Base-by-base conservation (phyloP, 2,329 filamentous ascomycete genomes). In the Colletotrichum chlorophyti region DNA sequence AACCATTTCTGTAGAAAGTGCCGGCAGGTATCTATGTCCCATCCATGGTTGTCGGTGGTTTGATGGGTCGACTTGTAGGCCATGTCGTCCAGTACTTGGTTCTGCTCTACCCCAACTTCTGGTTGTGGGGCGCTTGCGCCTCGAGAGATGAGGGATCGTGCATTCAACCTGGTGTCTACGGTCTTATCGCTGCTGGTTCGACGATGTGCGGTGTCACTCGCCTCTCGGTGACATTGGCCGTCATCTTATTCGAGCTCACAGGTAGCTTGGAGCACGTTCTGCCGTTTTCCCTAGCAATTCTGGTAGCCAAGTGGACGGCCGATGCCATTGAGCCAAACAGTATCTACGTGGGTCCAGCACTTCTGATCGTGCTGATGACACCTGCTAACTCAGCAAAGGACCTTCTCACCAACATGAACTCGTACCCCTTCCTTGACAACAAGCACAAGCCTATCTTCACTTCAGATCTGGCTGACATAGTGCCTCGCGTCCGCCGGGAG, bases 141-240 rank as follows among this genome's bases (percentile, higher is more conserved):
- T 82, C 84, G 6, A 81, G 84, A 49, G 84, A 86, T 34, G 87
- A 91, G 27, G 89, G 91, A 58, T 89, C 89, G 2, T 98, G 95
- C 70, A 91, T 99, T 43, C 93, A 96, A 43, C 95, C 95, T 1
- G 95, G 95, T n/a, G 92, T 98, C 0, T 99, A 99, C 70, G 95
- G 93, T 1, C 83, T 99, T 58, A 92, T 97, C 57, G 94, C 93
- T 14, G 95, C 95, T 38, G 95, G 95, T 14, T 93, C 95, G 2
- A 97, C 94, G 27, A 98, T 99, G 95, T 98, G 94, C 65, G 95
- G 95, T 46, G 95, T 98, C 3, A 99, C 95, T 2, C 85, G 95
- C 46, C 77, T 99, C 2, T 97, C 93, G 0, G 91, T 99, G 19
- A 98, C 95, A 0, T 80, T 99, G 8, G 93, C 93, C 0, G 93